Percentiles rank a stretch among this genome's conserved stretches.
phyloP scores from a whole-genome alignment of 306 rosid genomes.

The Corylus americana region DNA sequence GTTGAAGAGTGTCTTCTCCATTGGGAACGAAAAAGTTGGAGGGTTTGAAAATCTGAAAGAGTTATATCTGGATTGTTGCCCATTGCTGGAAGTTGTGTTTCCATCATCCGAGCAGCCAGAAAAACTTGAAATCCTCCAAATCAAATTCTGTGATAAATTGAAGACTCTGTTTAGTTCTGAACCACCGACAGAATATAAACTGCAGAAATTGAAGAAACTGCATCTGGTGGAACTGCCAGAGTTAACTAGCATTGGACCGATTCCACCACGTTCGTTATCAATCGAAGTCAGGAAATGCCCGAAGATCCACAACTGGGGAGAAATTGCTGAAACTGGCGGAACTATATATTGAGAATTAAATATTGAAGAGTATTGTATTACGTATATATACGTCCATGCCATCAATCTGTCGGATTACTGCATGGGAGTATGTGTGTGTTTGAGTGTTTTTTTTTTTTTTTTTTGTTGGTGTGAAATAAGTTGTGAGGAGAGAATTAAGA shows the following conservation, averaged over 20 bases:
- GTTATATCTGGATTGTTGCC: constrained; percentile 39
- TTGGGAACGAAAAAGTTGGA: not conserved
- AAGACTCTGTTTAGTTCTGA: constrained; percentile 9
- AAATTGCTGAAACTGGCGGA: no score
- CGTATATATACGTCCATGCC: no score
- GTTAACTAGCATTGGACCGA: constrained; percentile 16
- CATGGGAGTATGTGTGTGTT: no score
- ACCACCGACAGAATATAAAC: not conserved
- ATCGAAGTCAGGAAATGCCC: constrained; percentile 28
- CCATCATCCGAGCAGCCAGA: constrained; percentile 17
- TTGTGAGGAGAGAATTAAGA: no score
- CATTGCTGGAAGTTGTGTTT: constrained; percentile 22
- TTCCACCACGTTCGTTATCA: no score
- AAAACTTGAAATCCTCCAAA: constrained; percentile 30
- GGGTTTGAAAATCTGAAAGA: constrained; percentile 26
- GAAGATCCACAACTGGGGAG: not conserved
- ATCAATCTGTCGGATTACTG: no score
- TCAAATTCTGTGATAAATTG: constrained; percentile 42
- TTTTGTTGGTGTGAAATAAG: no score
- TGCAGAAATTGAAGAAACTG: constrained; percentile 13
- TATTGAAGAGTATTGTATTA: no score
- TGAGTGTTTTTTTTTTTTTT: no score
- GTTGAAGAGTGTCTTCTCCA: not conserved
- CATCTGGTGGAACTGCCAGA: constrained; percentile 36
- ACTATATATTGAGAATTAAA: no score